These are phyloP conservation scores for Monosporascus sp. DNA, from an alignment of 2,329 filamentous ascomycete genomes.

Conservation along the genomic window DNA sequence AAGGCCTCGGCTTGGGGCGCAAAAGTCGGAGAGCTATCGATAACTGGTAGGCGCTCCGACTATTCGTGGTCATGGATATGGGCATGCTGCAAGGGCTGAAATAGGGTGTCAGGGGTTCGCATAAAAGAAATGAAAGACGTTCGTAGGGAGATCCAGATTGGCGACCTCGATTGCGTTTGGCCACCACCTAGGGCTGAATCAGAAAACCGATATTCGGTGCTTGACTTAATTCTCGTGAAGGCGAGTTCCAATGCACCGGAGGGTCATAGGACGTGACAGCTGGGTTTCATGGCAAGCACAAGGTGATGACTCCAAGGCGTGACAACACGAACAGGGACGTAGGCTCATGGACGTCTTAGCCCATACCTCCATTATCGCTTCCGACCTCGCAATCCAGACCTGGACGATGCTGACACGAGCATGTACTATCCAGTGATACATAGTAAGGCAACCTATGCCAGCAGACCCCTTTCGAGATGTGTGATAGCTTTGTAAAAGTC, in stretches of 20 bases:
- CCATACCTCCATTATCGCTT: background rate
- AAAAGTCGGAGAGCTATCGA: too few species aligned
- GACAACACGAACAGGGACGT: background rate
- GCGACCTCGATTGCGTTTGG: background rate
- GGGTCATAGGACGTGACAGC: background rate
- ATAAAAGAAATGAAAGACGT: too few species aligned
- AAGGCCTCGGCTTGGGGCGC: background rate
- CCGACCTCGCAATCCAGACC: background rate
- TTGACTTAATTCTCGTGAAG: background rate
- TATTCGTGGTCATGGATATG: too few species aligned
- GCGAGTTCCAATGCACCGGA: background rate
- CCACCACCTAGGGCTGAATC: background rate
- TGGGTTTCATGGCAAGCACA: background rate
- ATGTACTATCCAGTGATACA: background rate
- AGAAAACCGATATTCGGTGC: background rate
- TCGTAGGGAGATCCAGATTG: background rate
- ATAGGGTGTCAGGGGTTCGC: too few species aligned
- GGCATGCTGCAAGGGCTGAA: too few species aligned
- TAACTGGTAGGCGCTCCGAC: too few species aligned
- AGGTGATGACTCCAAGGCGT: background rate
- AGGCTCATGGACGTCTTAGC: background rate
- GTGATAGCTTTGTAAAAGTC: constrained; percentile 16
- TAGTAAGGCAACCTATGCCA: background rate
- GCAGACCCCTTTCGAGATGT: background rate
- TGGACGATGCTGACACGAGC: background rate